Conservation (phyloP, 2,329 filamentous ascomycete species). For the Aureobasidium uvarum region DNA sequence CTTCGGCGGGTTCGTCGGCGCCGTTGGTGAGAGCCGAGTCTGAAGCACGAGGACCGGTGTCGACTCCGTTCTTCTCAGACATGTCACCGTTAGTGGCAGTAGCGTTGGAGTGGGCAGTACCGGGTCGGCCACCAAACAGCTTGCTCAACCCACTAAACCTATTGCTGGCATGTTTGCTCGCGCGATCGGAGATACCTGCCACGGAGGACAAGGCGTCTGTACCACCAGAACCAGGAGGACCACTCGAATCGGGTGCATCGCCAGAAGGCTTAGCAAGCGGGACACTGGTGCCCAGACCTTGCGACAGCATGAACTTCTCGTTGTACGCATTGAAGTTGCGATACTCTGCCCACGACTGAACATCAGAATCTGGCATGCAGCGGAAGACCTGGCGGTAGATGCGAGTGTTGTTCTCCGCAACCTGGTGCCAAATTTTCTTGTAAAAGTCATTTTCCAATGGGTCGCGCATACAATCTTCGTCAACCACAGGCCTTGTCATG, state of each 20-base stretch:
- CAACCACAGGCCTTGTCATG: slow-evolving; percentile 69
- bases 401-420: slow-evolving; percentile 93
- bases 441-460: slow-evolving; percentile 80
- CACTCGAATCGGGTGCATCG: slow-evolving; percentile 50
- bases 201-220: slow-evolving; percentile 29
- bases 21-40: slow-evolving; percentile 28
- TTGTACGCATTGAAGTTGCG: slow-evolving; percentile 77
- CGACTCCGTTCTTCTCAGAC: slow-evolving; percentile 25
- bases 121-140: slow-evolving; percentile 12
- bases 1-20: slow-evolving; percentile 25
- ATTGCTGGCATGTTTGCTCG: slow-evolving; percentile 22
- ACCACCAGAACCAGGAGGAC: slow-evolving; percentile 47
- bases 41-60: slow-evolving; percentile 28
- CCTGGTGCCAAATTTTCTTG: slow-evolving; percentile 80
- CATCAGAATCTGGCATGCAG: slow-evolving; percentile 95
- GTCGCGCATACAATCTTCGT: slow-evolving; percentile 92
- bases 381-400: slow-evolving; percentile 91
- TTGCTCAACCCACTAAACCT: slow-evolving; percentile 20
- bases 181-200: slow-evolving; percentile 14
- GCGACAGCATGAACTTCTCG: slow-evolving; percentile 68
- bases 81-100: slow-evolving; percentile 4
- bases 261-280: slow-evolving; percentile 47
- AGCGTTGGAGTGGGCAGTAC: slow-evolving; percentile 14
- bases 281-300: slow-evolving; percentile 56
- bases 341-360: slow-evolving; percentile 90